Percentiles rank a stretch among this genome's conserved stretches.
These are phyloP conservation scores for Carex myosuroides DNA, from an alignment of 176 grass and related monocot species.

Conservation along the genomic window DNA sequence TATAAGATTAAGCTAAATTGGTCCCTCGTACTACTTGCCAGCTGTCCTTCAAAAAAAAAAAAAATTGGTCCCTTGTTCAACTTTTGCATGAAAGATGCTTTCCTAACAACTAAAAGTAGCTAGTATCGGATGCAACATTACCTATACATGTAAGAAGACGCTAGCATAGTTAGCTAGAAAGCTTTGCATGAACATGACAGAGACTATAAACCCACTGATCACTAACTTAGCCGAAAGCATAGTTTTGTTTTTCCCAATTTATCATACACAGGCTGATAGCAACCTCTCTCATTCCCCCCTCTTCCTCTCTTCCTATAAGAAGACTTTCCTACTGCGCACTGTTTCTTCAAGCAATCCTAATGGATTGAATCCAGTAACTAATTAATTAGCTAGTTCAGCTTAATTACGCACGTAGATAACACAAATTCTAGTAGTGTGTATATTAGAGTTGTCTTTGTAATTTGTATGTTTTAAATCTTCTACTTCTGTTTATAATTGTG, in stretches of 20 bases:
- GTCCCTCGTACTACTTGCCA: too few relatives aligned
- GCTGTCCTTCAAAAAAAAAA: too few relatives aligned
- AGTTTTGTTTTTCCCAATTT: conserved; percentile 22
- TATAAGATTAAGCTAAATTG: not conserved
- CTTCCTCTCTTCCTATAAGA: conserved; percentile 26
- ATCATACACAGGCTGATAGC: conserved; percentile 27
- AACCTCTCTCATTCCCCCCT: conserved; percentile 20
- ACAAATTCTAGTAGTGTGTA: too few relatives aligned
- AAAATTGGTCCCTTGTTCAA: not conserved
- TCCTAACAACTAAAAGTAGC: not conserved
- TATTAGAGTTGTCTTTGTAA: too few relatives aligned
- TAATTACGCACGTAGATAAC: too few relatives aligned
- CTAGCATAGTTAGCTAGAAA: not conserved
- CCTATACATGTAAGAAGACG: not conserved
- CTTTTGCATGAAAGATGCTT: not conserved
- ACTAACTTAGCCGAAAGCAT: not conserved
- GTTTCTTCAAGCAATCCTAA: conserved; percentile 1
- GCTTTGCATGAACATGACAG: not conserved
- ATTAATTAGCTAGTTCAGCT: not conserved
- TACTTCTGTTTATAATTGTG: too few relatives aligned
- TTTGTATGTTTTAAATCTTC: too few relatives aligned
- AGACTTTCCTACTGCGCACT: conserved; percentile 6
- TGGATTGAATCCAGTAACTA: not conserved
- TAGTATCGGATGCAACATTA: not conserved
- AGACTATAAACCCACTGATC: not conserved